Evolutionary conservation across 2,329 filamentous ascomycete species (phyloP).

Genomic region (Piedraia hortae): DNA sequence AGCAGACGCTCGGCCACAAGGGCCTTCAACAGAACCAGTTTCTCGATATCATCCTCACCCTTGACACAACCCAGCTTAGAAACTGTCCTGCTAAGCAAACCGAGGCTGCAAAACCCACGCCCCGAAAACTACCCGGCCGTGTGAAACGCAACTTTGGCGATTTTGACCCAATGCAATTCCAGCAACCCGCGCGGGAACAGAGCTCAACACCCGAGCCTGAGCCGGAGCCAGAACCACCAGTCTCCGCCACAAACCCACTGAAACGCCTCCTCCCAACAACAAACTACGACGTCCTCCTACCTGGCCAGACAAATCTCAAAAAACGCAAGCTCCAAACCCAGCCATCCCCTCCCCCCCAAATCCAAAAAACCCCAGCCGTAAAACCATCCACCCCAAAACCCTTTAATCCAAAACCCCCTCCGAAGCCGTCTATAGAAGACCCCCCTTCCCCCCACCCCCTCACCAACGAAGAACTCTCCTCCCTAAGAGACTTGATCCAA

Average conservation of each 20-base stretch:
- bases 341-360: no score
- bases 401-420: constrained; percentile 40
- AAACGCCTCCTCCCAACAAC: no score
- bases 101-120: no score
- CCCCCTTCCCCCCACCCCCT: constrained; percentile 32
- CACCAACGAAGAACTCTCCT: constrained; percentile 39
- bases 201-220: constrained; percentile 48
- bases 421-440: constrained; percentile 26
- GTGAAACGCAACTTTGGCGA: constrained; percentile 11
- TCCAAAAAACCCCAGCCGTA: no score
- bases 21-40: constrained; percentile 79
- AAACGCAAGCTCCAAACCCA: constrained; percentile 30
- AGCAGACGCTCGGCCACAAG: constrained; percentile 47
- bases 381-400: constrained; percentile 13
- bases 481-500: constrained; percentile 45
- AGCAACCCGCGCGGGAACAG: constrained; percentile 30
- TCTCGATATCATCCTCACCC: constrained; percentile 62
- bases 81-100: no score
- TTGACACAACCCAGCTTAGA: constrained; percentile 45
- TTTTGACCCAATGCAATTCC: constrained; percentile 11
- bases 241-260: no score
- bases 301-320: constrained; percentile 47
- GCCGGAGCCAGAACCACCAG: no score
- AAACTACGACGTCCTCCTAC: no score
- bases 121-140: background rate